Conservation (phyloP, 2,329 filamentous ascomycete genomes). For the Cladorrhinum sp. region DNA sequence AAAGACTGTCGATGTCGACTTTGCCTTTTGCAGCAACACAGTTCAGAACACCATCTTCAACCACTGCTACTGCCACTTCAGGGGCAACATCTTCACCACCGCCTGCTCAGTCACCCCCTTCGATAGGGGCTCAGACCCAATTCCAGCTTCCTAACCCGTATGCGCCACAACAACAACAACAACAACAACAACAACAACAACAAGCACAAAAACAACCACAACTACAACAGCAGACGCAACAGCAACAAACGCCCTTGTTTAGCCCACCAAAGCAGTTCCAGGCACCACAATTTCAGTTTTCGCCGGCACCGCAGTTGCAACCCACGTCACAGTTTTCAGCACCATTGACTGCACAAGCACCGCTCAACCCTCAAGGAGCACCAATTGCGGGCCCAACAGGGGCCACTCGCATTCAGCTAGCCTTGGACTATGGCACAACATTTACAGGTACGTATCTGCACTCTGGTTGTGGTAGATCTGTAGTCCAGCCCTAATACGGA, state of each 20-base stretch:
- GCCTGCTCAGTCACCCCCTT: neutral
- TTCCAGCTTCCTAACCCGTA: neutral
- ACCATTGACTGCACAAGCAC: neutral
- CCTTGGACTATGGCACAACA: slow-evolving; percentile 24
- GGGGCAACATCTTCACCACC: neutral
- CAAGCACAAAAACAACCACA: too few relatives aligned
- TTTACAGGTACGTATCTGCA: slow-evolving; percentile 14
- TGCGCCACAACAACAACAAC: neutral
- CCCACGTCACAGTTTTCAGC: neutral
- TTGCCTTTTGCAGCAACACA: neutral
- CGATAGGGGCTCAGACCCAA: neutral
- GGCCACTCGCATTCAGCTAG: slow-evolving; percentile 3
- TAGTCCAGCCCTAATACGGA: neutral
- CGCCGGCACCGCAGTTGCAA: neutral
- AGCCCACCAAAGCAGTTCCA: neutral
- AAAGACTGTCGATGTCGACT: neutral
- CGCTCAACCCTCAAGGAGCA: neutral
- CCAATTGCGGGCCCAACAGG: neutral
- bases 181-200: neutral
- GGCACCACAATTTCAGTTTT: neutral
- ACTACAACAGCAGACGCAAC: too few relatives aligned
- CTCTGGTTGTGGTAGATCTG: neutral
- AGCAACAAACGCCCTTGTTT: neutral
- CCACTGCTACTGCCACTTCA: neutral
- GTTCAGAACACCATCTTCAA: neutral